Percentiles rank a stretch among this genome's conserved stretches.
These are phyloP conservation scores for Lactifluus subvellereus DNA, from an alignment of 768 basidiomycete genomes.

Conservation along the genomic window DNA sequence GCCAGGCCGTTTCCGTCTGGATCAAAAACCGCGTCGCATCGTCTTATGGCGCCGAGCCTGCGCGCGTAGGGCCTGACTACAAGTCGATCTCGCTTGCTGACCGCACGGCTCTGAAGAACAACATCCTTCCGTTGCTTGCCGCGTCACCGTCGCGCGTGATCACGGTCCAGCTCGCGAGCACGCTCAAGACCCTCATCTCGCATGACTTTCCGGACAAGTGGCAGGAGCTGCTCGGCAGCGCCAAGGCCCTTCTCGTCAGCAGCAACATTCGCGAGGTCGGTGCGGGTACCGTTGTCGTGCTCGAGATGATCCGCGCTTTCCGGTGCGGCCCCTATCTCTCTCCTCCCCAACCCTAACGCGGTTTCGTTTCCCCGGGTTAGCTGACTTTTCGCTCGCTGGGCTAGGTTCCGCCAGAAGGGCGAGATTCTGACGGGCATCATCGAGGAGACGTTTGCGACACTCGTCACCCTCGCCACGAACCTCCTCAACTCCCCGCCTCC, in stretches of 20 bases:
- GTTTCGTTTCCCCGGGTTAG: neutral
- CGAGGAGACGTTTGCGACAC: slow-evolving; percentile 61
- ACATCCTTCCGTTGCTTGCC: slow-evolving; percentile 65
- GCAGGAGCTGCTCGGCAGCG: slow-evolving; percentile 60
- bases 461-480: slow-evolving; percentile 66
- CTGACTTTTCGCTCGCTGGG: neutral
- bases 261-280: slow-evolving; percentile 66
- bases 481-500: slow-evolving; percentile 61
- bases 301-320: slow-evolving; percentile 77
- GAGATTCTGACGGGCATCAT: slow-evolving; percentile 56
- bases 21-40: slow-evolving; percentile 83
- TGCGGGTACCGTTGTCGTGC: slow-evolving; percentile 70
- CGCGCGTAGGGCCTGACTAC: slow-evolving; percentile 50
- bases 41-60: slow-evolving; percentile 51
- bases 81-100: slow-evolving; percentile 60
- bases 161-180: slow-evolving; percentile 68
- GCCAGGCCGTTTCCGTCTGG: slow-evolving; percentile 82
- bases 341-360: neutral
- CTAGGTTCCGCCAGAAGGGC: slow-evolving; percentile 62
- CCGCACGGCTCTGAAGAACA: slow-evolving; percentile 62
- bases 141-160: slow-evolving; percentile 59
- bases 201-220: slow-evolving; percentile 78
- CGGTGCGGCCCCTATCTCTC: slow-evolving; percentile 39
- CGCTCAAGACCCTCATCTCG: slow-evolving; percentile 65
- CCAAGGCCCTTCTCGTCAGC: slow-evolving; percentile 58